phyloP scores from a whole-genome alignment of 2,329 filamentous ascomycete species.

The Curvularia eragrostidis region DNA sequence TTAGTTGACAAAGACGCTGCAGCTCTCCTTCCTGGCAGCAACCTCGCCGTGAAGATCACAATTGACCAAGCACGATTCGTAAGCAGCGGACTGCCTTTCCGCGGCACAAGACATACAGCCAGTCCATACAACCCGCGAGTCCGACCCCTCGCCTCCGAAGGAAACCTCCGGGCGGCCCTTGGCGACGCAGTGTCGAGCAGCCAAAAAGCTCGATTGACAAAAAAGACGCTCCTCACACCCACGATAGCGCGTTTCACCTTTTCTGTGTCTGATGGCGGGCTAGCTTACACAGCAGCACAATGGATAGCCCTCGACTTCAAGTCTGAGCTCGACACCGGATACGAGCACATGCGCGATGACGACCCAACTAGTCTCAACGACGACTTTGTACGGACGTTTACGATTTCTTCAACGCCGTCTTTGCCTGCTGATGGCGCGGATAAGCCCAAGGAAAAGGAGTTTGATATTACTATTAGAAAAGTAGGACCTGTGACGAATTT shows the following conservation, averaged over 20 bases:
- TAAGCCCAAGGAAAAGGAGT: slow-evolving; percentile 50
- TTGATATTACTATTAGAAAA: slow-evolving; percentile 75
- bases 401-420: slow-evolving; percentile 68
- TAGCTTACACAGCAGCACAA: slow-evolving; percentile 71
- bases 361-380: slow-evolving; percentile 83
- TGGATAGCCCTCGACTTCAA: slow-evolving; percentile 79
- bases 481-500: slow-evolving; percentile 73
- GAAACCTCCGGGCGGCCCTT: slow-evolving; percentile 38
- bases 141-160: slow-evolving; percentile 68
- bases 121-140: slow-evolving; percentile 83
- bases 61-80: slow-evolving; percentile 69
- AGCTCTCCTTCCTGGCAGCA: slow-evolving; percentile 69
- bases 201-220: slow-evolving; percentile 63
- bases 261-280: slow-evolving; percentile 49
- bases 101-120: slow-evolving; percentile 63
- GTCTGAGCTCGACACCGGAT: slow-evolving; percentile 72
- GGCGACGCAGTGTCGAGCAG: background rate
- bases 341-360: slow-evolving; percentile 82
- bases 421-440: too few relatives aligned
- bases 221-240: slow-evolving; percentile 68
- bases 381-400: slow-evolving; percentile 84
- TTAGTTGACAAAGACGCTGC: slow-evolving; percentile 70
- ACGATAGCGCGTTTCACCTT: slow-evolving; percentile 72
- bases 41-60: slow-evolving; percentile 73
- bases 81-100: slow-evolving; percentile 69